phyloP scores from a whole-genome alignment of 2,329 filamentous ascomycete species.

The Ceratocystis lukuohia region DNA sequence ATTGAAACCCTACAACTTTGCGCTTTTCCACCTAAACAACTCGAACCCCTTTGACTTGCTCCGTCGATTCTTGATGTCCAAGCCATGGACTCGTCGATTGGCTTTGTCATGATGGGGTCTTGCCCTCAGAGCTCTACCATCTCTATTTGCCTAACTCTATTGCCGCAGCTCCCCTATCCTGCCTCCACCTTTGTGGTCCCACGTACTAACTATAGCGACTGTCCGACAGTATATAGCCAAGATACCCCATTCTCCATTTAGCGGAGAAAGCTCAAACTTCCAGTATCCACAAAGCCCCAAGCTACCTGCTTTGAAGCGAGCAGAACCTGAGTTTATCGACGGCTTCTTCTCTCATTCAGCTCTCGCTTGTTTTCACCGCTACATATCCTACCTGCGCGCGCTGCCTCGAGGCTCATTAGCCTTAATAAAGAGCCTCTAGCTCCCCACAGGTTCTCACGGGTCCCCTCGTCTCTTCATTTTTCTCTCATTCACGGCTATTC shows the following conservation, averaged over 20 bases:
- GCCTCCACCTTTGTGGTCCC: background rate
- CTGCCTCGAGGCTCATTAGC: background rate
- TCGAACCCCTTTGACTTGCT: background rate
- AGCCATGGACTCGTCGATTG: background rate
- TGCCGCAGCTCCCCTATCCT: background rate
- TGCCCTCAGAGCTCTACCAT: background rate
- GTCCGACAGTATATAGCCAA: background rate
- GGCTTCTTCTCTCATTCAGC: background rate
- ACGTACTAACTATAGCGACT: background rate
- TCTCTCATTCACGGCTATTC: background rate
- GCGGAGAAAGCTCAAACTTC: background rate
- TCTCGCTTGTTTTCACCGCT: background rate
- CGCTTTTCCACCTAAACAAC: background rate
- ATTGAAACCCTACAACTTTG: background rate
- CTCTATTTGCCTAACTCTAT: background rate
- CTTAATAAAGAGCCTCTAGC: background rate
- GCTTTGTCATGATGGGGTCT: background rate
- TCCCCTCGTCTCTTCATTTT: background rate
- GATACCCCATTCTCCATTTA: background rate
- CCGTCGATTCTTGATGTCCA: background rate
- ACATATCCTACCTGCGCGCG: background rate
- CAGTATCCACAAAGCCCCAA: background rate
- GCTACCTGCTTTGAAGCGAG: background rate
- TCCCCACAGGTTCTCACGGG: background rate
- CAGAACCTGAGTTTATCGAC: background rate